Percentiles rank a stretch among this genome's conserved stretches.
Conservation (phyloP, 345 rosid species). For the Toxicodendron radicans region DNA sequence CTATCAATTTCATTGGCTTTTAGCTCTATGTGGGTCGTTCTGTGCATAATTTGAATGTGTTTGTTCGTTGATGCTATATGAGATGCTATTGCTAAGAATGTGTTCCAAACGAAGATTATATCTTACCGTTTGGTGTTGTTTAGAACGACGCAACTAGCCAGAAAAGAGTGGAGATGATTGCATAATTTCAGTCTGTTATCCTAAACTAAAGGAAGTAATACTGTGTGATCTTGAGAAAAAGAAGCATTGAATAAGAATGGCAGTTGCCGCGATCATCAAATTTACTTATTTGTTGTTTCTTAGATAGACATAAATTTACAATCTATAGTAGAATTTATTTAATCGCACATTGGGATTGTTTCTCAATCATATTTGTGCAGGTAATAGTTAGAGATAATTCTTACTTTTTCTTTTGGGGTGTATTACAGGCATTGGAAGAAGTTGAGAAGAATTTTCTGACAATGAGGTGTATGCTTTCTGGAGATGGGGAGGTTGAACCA, state of each 20-base stretch:
- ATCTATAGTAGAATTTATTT: background rate
- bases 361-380: background rate
- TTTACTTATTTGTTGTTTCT: background rate
- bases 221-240: background rate
- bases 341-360: background rate
- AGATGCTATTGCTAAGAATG: background rate
- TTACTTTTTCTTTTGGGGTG: background rate
- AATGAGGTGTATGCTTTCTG: slow-evolving; percentile 76
- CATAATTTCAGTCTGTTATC: background rate
- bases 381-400: background rate
- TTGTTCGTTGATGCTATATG: background rate
- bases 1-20: background rate
- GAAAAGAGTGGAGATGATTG: background rate
- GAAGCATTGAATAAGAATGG: background rate
- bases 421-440: slow-evolving; percentile 77
- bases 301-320: background rate
- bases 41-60: no score
- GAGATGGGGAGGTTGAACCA: slow-evolving; percentile 90
- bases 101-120: background rate
- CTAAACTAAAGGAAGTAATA: background rate
- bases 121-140: background rate
- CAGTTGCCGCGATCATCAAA: background rate
- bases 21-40: no score
- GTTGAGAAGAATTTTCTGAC: slow-evolving; percentile 82
- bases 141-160: background rate